These are phyloP conservation scores for Verticillium klebahnii DNA, from an alignment of 2,329 filamentous ascomycete genomes.

Conservation along the genomic window DNA sequence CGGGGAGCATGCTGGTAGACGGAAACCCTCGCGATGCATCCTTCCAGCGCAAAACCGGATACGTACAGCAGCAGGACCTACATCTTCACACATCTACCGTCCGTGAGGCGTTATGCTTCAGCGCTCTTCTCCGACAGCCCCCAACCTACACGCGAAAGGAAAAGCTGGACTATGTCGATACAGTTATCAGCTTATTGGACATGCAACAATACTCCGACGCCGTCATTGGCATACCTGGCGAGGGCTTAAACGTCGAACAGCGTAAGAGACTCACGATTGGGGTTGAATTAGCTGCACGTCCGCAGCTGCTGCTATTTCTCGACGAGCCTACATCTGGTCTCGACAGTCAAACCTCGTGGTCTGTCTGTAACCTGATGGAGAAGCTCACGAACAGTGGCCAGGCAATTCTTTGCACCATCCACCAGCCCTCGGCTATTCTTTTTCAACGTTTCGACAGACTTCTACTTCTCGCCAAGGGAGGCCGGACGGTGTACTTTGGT, in stretches of 20 bases:
- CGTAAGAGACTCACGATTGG: slow-evolving; percentile 64
- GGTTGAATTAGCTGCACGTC: slow-evolving; percentile 72
- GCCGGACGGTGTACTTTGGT: slow-evolving; percentile 55
- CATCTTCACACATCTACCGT: slow-evolving; percentile 65
- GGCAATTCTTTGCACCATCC: slow-evolving; percentile 47
- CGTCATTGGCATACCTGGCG: slow-evolving; percentile 62
- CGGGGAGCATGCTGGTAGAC: slow-evolving; percentile 66
- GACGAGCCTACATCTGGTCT: slow-evolving; percentile 75
- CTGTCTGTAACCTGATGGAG: slow-evolving; percentile 65
- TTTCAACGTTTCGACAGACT: slow-evolving; percentile 52
- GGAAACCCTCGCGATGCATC: slow-evolving; percentile 58
- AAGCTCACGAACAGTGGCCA: slow-evolving; percentile 52
- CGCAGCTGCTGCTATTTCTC: slow-evolving; percentile 66
- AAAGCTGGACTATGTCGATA: slow-evolving; percentile 22
- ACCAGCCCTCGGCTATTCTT: slow-evolving; percentile 44
- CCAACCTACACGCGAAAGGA: slow-evolving; percentile 38
- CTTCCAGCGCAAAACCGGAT: slow-evolving; percentile 68
- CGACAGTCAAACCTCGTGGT: slow-evolving; percentile 71
- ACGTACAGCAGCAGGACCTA: slow-evolving; percentile 70
- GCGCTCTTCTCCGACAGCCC: slow-evolving; percentile 63
- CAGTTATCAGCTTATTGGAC: slow-evolving; percentile 22
- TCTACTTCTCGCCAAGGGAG: slow-evolving; percentile 49
- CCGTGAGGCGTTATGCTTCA: slow-evolving; percentile 62
- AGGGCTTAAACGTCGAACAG: slow-evolving; percentile 41
- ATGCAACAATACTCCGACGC: slow-evolving; percentile 65